Evolutionary conservation across 768 basidiomycete species (phyloP).

Genomic region (Hericium coralloides): DNA sequence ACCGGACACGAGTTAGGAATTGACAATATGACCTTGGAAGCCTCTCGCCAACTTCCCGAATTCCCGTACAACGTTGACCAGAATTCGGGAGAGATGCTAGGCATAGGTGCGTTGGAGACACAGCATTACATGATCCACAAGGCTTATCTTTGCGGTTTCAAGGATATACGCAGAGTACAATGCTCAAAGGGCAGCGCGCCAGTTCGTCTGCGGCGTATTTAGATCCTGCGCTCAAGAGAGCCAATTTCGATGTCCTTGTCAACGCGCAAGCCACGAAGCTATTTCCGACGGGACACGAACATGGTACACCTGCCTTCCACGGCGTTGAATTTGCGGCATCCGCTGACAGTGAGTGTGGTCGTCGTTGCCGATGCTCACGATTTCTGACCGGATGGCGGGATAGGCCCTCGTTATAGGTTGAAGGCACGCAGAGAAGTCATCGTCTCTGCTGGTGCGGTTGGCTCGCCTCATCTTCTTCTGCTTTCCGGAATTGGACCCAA

Average conservation of each 20-base stretch:
- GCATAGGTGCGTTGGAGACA: conserved; percentile 17
- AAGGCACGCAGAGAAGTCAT: conserved; percentile 13
- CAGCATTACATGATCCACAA: not conserved
- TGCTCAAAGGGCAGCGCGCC: not conserved
- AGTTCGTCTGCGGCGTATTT: not conserved
- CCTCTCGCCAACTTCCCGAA: conserved; percentile 11
- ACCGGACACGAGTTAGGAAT: conserved; percentile 1
- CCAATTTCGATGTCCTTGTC: conserved; percentile 5
- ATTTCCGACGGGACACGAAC: not conserved
- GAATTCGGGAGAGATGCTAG: conserved; percentile 17
- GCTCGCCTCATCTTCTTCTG: conserved; percentile 30
- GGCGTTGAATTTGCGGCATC: conserved; percentile 3
- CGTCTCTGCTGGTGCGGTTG: conserved; percentile 9
- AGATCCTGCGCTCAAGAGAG: not conserved
- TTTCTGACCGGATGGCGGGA: not conserved
- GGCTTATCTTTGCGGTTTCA: not conserved
- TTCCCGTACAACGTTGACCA: conserved; percentile 19
- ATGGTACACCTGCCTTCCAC: not conserved
- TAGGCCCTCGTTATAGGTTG: conserved; percentile 2
- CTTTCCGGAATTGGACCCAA: conserved; percentile 32
- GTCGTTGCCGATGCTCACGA: too few species aligned
- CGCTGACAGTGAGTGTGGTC: not conserved
- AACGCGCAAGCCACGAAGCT: conserved; percentile 14
- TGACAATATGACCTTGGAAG: conserved; percentile 7
- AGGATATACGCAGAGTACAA: not conserved